Evolutionary conservation across 2,329 filamentous ascomycete genomes (phyloP), one percentile per base, ranked within the genome.

Genomic region (Pseudohalonectria lignicola): DNA sequence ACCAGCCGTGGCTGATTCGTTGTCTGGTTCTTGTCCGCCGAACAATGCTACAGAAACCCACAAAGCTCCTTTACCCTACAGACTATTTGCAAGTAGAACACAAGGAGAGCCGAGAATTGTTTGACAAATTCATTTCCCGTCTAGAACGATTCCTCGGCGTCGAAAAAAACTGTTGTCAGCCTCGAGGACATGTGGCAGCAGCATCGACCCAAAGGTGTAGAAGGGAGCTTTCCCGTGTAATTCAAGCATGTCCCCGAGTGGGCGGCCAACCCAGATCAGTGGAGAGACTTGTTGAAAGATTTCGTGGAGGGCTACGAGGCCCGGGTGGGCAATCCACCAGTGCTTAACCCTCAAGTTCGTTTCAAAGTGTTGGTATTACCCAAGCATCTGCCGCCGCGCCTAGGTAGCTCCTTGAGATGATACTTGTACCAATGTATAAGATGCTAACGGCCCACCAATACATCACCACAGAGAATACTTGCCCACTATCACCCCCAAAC

Each of bases 231-330:
- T 36, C 8, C 33, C 39, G 23, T 25, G 31, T n/a, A 32, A 39
- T 31, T 42, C 11, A 13, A 39, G 4, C 40, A 36, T 29, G 25
- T 31, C 4, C 39, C 36, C 19, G 40, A 39, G 11, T 42, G 36
- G 40, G 25, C 31, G 2, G 36, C 40, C 16, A 42, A 42, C 17
- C 40, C 32, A 21, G 40, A 42, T 23, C 40, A 42, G 15, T 42
- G 40, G 40, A 33, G 18, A 9, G 31, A 25, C 4, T 21, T 36
- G 5, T 31, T 42, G 25, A 31, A 34, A 15, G 12, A 18, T 16
- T 42, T 42, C 15, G 10, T 39, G 6, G 30, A 33, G 8, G 36
- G 39, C n/a, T 42, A 36, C 20, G 32, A 39, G 20, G 23, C 7
- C 21, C 18, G 29, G 4, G 34, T 41, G 15, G 40, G 40, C 15